These are phyloP conservation scores for Agarophyton chilense DNA, from an alignment of 23 red algal genomes.

Conservation along the genomic window DNA sequence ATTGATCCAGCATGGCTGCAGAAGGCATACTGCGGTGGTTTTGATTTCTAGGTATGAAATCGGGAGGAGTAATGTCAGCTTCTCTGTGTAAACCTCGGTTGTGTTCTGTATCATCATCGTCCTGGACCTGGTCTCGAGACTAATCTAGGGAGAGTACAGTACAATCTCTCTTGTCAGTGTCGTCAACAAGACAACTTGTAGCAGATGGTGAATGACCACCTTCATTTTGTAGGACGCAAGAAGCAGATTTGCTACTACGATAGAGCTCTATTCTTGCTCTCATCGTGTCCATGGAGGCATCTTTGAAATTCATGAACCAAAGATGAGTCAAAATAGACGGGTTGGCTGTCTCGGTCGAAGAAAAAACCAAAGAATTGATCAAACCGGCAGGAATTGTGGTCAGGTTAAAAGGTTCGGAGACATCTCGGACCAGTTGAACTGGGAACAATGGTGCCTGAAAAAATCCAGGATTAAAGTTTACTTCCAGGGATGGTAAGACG, in stretches of 20 bases:
- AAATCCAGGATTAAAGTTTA: not conserved
- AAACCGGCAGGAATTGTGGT: not conserved
- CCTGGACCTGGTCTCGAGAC: no score
- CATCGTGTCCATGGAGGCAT: not conserved
- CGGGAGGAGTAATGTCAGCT: no score
- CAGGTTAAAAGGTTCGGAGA: not conserved
- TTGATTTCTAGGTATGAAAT: no score
- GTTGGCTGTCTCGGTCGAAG: not conserved
- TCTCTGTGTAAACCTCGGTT: no score
- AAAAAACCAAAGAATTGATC: not conserved
- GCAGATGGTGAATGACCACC: not conserved
- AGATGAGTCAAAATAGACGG: not conserved
- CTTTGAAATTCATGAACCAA: conserved; percentile 1
- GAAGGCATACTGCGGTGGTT: no score
- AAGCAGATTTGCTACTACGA: not conserved
- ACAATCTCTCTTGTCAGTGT: no score
- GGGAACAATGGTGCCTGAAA: not conserved
- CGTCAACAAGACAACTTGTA: conserved; percentile 13
- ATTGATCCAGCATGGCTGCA: no score
- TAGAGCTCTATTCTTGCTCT: not conserved
- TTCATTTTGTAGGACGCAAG: not conserved
- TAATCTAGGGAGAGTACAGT: no score
- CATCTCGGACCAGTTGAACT: not conserved
- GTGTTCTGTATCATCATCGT: no score
- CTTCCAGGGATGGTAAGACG: not conserved